Evolutionary conservation across 345 rosid species (phyloP), one percentile per base, ranked within the genome.

Genomic region (Nasturtium officinale): DNA sequence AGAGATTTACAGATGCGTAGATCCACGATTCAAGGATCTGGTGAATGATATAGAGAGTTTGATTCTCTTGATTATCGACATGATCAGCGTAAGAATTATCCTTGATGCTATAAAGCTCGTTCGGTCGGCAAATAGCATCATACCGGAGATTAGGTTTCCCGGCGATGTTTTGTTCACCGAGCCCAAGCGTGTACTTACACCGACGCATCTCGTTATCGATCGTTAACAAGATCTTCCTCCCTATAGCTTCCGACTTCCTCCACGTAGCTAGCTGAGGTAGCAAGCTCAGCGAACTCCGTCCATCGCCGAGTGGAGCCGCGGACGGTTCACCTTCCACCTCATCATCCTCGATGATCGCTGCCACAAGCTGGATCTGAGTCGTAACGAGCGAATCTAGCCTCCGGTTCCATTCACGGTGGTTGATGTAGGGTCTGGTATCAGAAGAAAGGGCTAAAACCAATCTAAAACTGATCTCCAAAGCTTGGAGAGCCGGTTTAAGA

Each of bases 1-100:
- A 50, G 7, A 95, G 80, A 50, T 80, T 77, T 16, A 59, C 69
- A 9, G 89, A 73, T 0, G 82, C 77, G 50, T 83, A 73, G 67
- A 91, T 85, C 99, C 99, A 95, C 10, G 90, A 86, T 65, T 95
- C 98, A 15, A 95, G 79, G 25, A 95, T 86, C 82, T 95, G 99
- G 29, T 87, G 87, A 48, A 86, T 50, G 20, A 89, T 80, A 66
- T 86, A 86, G 2, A 95, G 81, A 3, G 79, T 79, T 50, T 86
- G 88, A 59, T 90, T 90, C 85, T 95, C 99, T 17, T 79, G 79
- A 47, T 95, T 95, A 52, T 82, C 85, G 16, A 87, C 54, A 23
- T 83, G 86, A 63, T 82, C 86, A 62, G 79, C 82, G 51, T 84
- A 88, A 1, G 91, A 85, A 6, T 61, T 79, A 64, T 57, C 78